Base-by-base conservation (phyloP, 208 protist genomes). In the Herpetomonas muscarum region DNA sequence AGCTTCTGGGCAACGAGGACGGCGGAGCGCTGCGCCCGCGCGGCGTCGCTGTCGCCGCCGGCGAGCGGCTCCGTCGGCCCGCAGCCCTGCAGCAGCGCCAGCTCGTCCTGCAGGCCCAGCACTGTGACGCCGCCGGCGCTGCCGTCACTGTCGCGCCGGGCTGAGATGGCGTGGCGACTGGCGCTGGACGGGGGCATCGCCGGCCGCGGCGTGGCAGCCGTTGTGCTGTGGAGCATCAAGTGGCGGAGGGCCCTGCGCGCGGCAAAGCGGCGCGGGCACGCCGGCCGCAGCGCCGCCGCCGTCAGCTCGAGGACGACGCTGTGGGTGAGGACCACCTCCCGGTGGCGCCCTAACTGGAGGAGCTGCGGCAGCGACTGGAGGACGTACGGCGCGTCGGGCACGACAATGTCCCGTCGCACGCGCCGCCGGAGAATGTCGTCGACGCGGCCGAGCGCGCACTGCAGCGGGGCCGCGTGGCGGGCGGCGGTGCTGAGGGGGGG, bases 301-400 rank as follows among this genome's bases (percentile, higher is more conserved):
- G 79, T 67, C 12, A 91, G 49, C 21, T 77, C 79, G 1, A 93
- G 58, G 30, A 93, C 59, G 21, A 90, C 83, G n/a, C 76, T 69
- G 58, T 90, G 81, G 5, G 81, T 79, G 24, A 93, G 31, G 29
- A 93, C 65, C 9, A 93, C 67, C 67, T 93, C 83, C 22, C 87
- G 76, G 53, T 93, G 83, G 6, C 63, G 62, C 7, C 67, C 67
- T 13, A 93, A 61, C 47, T 87, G 83, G 2, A 70, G 51, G 10
- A 93, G 67, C 50, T 87, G 84, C 36, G 81, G 67, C 42, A 86
- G 79, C 54, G 67, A 55, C 10, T 61, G 51, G 19, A 91, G 51
- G 19, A 84, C 24, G 53, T 82, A 89, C 17, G 39, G 37, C 1
- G 73, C 65, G 62, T 93, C 87, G 3, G 87, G 87, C 24, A 91